phyloP scores from a whole-genome alignment of 2,329 filamentous ascomycete species.

The Diaporthe eres region DNA sequence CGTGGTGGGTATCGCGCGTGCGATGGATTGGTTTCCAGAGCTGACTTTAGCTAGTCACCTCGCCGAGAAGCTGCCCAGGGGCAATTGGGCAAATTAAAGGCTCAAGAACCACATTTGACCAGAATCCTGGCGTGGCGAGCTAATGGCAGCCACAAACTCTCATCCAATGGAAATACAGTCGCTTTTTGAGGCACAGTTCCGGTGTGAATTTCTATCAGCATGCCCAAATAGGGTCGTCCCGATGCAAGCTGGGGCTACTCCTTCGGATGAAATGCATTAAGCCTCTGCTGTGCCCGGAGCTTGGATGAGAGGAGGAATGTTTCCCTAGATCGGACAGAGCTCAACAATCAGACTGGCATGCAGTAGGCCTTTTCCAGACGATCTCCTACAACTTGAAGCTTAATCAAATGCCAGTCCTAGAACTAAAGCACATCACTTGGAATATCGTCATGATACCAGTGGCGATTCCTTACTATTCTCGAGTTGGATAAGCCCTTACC shows the following conservation, averaged over 20 bases:
- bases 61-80: neutral
- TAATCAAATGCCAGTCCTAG: neutral
- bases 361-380: neutral
- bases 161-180: neutral
- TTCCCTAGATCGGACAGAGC: neutral
- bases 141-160: neutral
- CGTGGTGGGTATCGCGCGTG: neutral
- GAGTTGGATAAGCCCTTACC: neutral
- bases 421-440: too few relatives aligned
- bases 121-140: neutral
- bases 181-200: too few relatives aligned
- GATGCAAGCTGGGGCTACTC: neutral
- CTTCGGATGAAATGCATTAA: slow-evolving; percentile 24
- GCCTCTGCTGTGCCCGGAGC: neutral
- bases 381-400: neutral
- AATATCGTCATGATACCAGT: neutral
- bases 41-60: neutral
- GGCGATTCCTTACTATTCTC: neutral
- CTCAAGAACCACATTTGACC: neutral
- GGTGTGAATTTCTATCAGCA: neutral
- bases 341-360: neutral
- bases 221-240: neutral
- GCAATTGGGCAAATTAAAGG: neutral
- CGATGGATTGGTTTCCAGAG: neutral
- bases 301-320: neutral